Conservation (phyloP, 2,329 filamentous ascomycete species). For the Nemania sp. region DNA sequence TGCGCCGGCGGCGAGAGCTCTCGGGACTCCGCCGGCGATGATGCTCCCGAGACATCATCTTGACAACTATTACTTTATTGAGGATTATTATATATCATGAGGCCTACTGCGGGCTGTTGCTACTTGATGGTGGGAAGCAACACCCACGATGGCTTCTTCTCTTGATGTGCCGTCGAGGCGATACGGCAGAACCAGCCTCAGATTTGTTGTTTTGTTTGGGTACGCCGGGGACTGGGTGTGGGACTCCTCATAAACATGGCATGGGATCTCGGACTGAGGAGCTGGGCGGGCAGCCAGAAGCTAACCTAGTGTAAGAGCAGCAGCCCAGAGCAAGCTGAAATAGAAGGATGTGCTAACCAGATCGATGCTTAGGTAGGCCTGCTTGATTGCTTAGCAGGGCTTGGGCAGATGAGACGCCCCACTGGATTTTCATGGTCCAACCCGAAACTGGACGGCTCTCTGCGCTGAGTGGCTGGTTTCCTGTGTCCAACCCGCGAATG, state of each 20-base stretch:
- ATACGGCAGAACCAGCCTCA: constrained; percentile 9
- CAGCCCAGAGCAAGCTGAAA: constrained; percentile 23
- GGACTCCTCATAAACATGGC: constrained; percentile 10
- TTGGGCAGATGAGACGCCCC: constrained; percentile 7
- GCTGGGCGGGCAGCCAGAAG: constrained; percentile 10
- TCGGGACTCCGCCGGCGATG: constrained; percentile 61
- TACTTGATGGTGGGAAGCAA: constrained; percentile 23
- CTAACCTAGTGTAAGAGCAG: no score
- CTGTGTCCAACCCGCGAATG: background rate
- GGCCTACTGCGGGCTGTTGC: constrained; percentile 32
- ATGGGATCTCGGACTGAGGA: constrained; percentile 5
- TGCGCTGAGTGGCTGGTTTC: constrained; percentile 20
- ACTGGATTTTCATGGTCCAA: constrained; percentile 9
- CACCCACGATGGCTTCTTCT: constrained; percentile 1
- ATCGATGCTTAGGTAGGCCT: background rate
- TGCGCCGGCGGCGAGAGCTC: constrained; percentile 57
- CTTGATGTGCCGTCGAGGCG: constrained; percentile 15
- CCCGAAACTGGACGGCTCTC: background rate
- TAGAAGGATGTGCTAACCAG: background rate
- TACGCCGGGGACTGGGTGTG: constrained; percentile 6
- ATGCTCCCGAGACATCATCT: constrained; percentile 56
- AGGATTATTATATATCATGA: constrained; percentile 28
- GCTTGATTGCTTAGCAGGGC: background rate
- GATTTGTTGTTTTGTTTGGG: constrained; percentile 26
- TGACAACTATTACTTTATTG: constrained; percentile 36